A percentile compares a stretch with the other conserved stretches of the same genome.
Conservation (phyloP, 2,329 filamentous ascomycete species). For the Myriosclerotinia duriaeana region DNA sequence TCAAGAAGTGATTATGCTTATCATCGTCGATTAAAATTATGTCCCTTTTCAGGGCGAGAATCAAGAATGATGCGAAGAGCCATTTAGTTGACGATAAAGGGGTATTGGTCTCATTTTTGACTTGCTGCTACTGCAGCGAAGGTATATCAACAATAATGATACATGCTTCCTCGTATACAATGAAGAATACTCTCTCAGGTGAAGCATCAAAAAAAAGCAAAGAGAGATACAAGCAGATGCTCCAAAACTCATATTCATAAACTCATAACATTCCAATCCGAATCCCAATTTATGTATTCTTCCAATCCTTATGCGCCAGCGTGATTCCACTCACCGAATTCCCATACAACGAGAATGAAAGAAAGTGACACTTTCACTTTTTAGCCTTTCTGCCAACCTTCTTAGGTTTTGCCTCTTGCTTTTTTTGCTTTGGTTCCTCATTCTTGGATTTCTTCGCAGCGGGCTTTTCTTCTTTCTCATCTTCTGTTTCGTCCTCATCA, state of each 20-base stretch:
- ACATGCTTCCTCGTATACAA: not conserved
- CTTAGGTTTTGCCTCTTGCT: not conserved
- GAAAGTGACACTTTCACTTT: constrained; percentile 16
- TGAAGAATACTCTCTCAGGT: not conserved
- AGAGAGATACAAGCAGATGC: not conserved
- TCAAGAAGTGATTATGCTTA: not conserved
- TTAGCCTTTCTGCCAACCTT: constrained; percentile 13
- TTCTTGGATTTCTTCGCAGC: constrained; percentile 17
- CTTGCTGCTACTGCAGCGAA: not conserved
- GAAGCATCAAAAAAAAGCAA: not conserved
- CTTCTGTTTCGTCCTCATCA: not conserved
- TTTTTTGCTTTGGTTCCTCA: not conserved
- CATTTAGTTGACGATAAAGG: not conserved
- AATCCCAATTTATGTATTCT: not conserved
- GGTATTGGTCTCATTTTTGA: not conserved
- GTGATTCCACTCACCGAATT: not conserved
- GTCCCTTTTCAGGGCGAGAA: not conserved
- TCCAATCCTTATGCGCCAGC: not conserved
- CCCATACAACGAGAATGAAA: not conserved
- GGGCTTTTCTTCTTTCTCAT: constrained; percentile 10
- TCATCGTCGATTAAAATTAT: not conserved
- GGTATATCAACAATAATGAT: not conserved
- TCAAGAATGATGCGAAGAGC: not conserved
- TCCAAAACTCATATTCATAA: constrained; percentile 1
- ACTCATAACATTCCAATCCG: not conserved